phyloP scores from a whole-genome alignment of 177 flowering plant genomes.

The Telopea speciosissima region DNA sequence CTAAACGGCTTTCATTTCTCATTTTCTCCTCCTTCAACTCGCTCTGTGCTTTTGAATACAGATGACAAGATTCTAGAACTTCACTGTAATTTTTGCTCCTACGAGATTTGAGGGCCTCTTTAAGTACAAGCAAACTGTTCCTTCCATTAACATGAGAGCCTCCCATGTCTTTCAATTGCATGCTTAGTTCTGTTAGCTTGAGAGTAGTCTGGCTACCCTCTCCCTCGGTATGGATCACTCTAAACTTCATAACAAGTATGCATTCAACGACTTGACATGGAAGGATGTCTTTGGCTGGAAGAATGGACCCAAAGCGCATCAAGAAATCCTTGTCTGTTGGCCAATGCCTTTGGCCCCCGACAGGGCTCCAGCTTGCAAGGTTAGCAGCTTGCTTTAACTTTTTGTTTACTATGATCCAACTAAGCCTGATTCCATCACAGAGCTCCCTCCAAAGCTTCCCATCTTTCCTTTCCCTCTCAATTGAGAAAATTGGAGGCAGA shows the following conservation, averaged over 20 bases:
- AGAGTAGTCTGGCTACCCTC: conserved; percentile 45
- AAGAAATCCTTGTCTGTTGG: conserved; percentile 81
- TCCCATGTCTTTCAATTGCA: conserved; percentile 92
- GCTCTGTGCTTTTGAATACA: conserved; percentile 68
- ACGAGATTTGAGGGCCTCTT: conserved; percentile 61
- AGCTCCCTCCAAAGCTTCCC: conserved; percentile 92
- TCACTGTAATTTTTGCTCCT: conserved; percentile 81
- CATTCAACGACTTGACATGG: conserved; percentile 85
- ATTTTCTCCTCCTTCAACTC: conserved; percentile 85
- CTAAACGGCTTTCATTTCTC: conserved; percentile 75
- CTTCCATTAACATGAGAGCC: conserved; percentile 85
- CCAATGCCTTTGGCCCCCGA: conserved; percentile 92
- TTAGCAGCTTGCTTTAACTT: conserved; percentile 78
- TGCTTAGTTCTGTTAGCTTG: conserved; percentile 66
- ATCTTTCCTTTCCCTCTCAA: conserved; percentile 84
- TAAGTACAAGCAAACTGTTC: conserved; percentile 75
- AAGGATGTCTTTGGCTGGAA: conserved; percentile 82
- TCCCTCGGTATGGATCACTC: conserved; percentile 33
- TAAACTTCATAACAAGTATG: conserved; percentile 63
- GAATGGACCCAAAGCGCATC: conserved; percentile 79
- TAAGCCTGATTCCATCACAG: conserved; percentile 61
- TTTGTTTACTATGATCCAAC: conserved; percentile 81
- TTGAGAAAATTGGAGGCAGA: conserved; percentile 55
- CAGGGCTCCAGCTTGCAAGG: conserved; percentile 81
- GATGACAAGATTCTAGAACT: conserved; percentile 62